These are phyloP conservation scores for Thraustochytrium sp. DNA, from an alignment of 352 stramenopile species.

Conservation along the genomic window DNA sequence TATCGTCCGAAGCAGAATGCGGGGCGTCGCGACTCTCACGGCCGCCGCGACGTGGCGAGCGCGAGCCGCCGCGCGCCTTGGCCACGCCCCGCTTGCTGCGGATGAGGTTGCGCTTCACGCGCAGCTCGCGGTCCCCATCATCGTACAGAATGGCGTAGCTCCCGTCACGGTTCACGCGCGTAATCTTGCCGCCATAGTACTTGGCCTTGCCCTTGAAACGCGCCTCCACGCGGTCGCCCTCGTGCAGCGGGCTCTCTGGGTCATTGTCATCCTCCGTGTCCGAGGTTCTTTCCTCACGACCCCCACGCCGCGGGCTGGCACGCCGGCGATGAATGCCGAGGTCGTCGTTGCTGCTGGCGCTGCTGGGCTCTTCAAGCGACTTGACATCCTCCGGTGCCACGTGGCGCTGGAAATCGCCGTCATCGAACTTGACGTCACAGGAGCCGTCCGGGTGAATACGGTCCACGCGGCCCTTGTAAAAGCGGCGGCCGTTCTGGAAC, in stretches of 20 bases:
- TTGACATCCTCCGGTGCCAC: constrained; percentile 54
- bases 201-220: constrained; percentile 60
- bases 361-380: neutral
- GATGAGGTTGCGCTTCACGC: constrained; percentile 54
- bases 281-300: too few species aligned
- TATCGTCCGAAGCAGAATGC: neutral
- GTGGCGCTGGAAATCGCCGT: constrained; percentile 63
- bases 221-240: constrained; percentile 61
- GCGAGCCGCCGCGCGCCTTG: neutral
- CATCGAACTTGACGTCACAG: constrained; percentile 69
- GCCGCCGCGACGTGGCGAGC: neutral
- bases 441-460: constrained; percentile 61
- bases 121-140: constrained; percentile 63
- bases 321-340: too few species aligned
- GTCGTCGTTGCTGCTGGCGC: neutral
- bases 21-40: neutral
- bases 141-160: constrained; percentile 69
- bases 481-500: constrained; percentile 63
- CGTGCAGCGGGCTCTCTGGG: neutral
- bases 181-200: constrained; percentile 69
- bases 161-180: constrained; percentile 58
- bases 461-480: constrained; percentile 66
- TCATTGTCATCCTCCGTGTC: neutral
- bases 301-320: neutral
- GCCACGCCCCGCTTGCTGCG: neutral